A percentile compares a stretch with the other conserved stretches of the same genome.
phyloP scores from a whole-genome alignment of 441 rosid genomes.

The Adansonia gregorii region DNA sequence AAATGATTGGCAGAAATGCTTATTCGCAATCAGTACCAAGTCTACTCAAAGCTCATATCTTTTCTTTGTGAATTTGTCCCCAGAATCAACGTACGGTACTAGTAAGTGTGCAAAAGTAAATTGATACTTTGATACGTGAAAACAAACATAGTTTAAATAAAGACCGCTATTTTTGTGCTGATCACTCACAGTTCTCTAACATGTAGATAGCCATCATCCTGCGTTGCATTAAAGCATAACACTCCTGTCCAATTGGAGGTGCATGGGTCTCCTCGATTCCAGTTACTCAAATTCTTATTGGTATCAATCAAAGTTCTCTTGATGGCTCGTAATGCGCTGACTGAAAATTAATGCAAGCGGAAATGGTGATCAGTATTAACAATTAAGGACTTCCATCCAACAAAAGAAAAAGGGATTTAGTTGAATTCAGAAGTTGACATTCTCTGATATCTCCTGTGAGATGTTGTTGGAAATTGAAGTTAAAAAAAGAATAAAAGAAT shows the following conservation, averaged over 20 bases:
- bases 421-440: neutral
- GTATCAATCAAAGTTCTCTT: constrained; percentile 60
- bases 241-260: constrained; percentile 90
- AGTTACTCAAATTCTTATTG: constrained; percentile 61
- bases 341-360: constrained; percentile 45
- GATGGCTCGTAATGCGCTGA: constrained; percentile 62
- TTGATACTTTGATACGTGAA: neutral
- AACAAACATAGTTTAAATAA: constrained; percentile 6
- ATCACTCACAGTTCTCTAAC: constrained; percentile 70
- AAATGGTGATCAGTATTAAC: constrained; percentile 7
- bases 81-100: constrained; percentile 1
- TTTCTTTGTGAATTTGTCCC: neutral
- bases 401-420: neutral
- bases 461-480: neutral
- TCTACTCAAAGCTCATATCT: neutral
- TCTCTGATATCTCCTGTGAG: constrained; percentile 1
- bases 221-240: constrained; percentile 57
- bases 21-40: neutral
- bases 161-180: neutral
- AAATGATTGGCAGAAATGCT: neutral
- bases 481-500: neutral
- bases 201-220: constrained; percentile 77
- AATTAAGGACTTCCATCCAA: constrained; percentile 15
- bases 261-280: constrained; percentile 90
- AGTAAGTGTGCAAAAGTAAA: neutral